phyloP scores from a whole-genome alignment of 1,139 yeast species.

The Ogataea hybrid region DNA sequence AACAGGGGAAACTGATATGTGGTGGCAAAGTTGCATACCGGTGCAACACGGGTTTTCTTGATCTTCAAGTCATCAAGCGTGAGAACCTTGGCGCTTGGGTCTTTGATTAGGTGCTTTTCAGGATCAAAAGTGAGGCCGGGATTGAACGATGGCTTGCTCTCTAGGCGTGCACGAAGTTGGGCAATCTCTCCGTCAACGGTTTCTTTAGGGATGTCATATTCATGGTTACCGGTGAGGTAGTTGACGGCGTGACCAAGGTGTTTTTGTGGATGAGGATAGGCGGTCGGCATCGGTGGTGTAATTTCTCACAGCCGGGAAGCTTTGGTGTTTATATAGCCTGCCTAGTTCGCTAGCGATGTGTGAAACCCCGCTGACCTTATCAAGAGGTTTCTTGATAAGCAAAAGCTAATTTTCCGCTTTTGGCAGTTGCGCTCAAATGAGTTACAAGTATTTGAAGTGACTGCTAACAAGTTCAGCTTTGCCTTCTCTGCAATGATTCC shows the following conservation, averaged over 20 bases:
- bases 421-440: too few relatives aligned
- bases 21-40: conserved; percentile 32
- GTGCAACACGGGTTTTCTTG: conserved; percentile 10
- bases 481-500: too few relatives aligned
- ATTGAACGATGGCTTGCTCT: background rate
- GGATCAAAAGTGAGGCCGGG: background rate
- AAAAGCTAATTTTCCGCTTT: too few relatives aligned
- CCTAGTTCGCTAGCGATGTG: too few relatives aligned
- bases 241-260: conserved; percentile 24
- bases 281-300: too few relatives aligned
- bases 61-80: background rate
- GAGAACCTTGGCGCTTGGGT: background rate
- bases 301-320: too few relatives aligned
- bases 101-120: background rate
- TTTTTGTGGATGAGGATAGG: conserved; percentile 19
- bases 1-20: conserved; percentile 35
- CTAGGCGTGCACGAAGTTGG: background rate
- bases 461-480: too few relatives aligned
- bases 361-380: too few relatives aligned
- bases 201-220: conserved; percentile 26
- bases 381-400: too few relatives aligned
- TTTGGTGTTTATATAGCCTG: too few relatives aligned
- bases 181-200: too few relatives aligned
- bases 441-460: too few relatives aligned
- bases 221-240: conserved; percentile 22